phyloP scores from a whole-genome alignment of 2,329 filamentous ascomycete genomes.

The Nemania abortiva region DNA sequence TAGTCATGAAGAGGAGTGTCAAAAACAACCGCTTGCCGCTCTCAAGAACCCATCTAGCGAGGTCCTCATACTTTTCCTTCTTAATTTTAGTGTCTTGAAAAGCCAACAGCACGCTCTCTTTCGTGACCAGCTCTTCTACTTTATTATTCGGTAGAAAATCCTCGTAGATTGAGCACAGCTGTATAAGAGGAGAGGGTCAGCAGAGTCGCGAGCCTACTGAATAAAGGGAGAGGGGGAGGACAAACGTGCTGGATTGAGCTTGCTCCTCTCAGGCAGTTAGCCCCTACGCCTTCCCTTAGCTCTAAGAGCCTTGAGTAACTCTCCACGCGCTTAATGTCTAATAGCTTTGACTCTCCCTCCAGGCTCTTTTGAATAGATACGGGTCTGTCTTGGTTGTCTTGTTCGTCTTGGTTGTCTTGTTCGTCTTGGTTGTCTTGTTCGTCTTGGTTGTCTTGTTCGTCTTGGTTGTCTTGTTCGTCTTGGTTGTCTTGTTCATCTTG shows the following conservation, averaged over 20 bases:
- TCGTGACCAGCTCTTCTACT: constrained; percentile 30
- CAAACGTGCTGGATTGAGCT: too few relatives aligned
- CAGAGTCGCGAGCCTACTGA: too few relatives aligned
- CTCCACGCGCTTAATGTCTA: not conserved
- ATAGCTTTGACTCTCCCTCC: not conserved
- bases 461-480: too few relatives aligned
- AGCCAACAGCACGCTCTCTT: constrained; percentile 18
- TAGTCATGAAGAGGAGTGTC: constrained; percentile 22
- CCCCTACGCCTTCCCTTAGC: constrained; percentile 8
- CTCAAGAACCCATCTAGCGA: constrained; percentile 26
- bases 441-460: not conserved
- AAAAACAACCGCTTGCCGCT: constrained; percentile 25
- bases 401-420: not conserved
- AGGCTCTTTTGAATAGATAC: not conserved
- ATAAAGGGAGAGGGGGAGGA: too few relatives aligned
- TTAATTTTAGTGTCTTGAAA: constrained; percentile 25
- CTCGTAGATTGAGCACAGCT: too few relatives aligned
- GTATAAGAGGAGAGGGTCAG: too few relatives aligned
- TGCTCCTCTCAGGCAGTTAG: constrained; percentile 13
- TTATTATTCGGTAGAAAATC: constrained; percentile 26
- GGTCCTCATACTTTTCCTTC: constrained; percentile 18
- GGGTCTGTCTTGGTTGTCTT: not conserved
- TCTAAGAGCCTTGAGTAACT: not conserved
- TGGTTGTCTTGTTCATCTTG: not conserved
- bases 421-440: not conserved